Base-by-base conservation (phyloP, 176 grass and related monocot species). In the Thalia dealbata region DNA sequence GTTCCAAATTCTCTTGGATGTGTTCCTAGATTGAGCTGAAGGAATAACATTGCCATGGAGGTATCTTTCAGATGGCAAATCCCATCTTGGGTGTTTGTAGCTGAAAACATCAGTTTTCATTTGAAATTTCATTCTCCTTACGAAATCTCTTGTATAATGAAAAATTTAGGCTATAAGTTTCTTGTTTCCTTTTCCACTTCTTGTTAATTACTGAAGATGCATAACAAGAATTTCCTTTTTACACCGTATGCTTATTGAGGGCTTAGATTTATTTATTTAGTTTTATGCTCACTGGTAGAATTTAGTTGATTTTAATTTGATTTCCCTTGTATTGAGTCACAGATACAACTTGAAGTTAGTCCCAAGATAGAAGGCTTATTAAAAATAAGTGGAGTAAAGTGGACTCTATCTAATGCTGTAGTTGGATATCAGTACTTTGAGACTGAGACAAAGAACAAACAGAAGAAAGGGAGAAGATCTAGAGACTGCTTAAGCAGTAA, bases 291-390 rank as follows among this genome's bases (percentile, higher is more conserved):
- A 18, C 43, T 52, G 22, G 54, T 41, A 21, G 32, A 38, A 18
- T 22, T 32, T 67, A 23, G 16, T 32, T 51, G 35, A 63, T 43
- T 50, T 16, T 50, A 5, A 38, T 32, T 29, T 26, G 6, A 44
- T 58, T 58, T 10, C 30, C 61, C 58, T 79, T 59, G 0, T 3
- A 21, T 50, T 48, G 10, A 78, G 67, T 82, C 76, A 67, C 74
- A 99, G 95, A 72, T 93, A 76, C 88, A 99, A 88, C 87, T 99
- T 79, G 84, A 88, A 86, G 95, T 99, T 71, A 91, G 79, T 74
- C 95, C 95, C 56, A 92, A 91, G 79, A 83, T 88, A 55, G 85
- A 93, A 82, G 95, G 95, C 80, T 44, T 99, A 69, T 76, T 99
- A 73, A 93, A 91, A 85, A 82, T 99, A 76, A 81, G 78, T 81